Evolutionary conservation across 352 stramenopile genomes (phyloP).

Genomic region (Globisporangium okanoganense): DNA sequence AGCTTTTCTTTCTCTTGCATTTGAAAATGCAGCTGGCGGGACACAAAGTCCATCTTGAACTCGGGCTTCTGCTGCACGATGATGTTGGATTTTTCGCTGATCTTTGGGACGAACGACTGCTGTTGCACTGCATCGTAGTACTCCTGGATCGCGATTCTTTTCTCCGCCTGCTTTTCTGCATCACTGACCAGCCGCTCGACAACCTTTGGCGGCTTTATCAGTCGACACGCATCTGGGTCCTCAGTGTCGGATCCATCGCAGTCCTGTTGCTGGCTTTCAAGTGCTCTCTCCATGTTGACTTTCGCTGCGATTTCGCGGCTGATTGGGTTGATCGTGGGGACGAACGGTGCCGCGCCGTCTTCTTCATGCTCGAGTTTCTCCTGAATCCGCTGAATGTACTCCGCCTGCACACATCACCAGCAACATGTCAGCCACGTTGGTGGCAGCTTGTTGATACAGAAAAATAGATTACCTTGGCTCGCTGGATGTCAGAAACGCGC

Average conservation of each 20-base stretch:
- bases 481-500: conserved; percentile 55
- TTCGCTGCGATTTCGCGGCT: conserved; percentile 60
- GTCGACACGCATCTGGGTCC: conserved; percentile 7
- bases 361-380: conserved; percentile 46
- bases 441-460: not conserved
- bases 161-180: conserved; percentile 39
- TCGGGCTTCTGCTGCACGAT: conserved; percentile 61
- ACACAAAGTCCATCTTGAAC: conserved; percentile 77
- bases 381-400: conserved; percentile 41
- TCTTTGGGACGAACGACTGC: conserved; percentile 53
- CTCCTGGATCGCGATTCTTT: conserved; percentile 54
- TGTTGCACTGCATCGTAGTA: conserved; percentile 66
- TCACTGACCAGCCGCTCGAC: conserved; percentile 55
- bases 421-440: not conserved
- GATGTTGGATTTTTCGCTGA: conserved; percentile 47
- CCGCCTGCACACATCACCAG: conserved; percentile 21
- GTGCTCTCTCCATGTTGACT: conserved; percentile 26
- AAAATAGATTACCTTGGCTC: conserved; percentile 44
- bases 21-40: conserved; percentile 66
- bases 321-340: conserved; percentile 57
- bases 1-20: conserved; percentile 56
- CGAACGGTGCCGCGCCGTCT: conserved; percentile 31
- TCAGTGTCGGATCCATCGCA: conserved; percentile 3
- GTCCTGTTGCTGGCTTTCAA: conserved; percentile 9
- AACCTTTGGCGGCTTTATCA: conserved; percentile 26